Percentiles rank a stretch among this genome's conserved stretches.
phyloP scores from a whole-genome alignment of 177 flowering plant species.

The Vitis hybrid region DNA sequence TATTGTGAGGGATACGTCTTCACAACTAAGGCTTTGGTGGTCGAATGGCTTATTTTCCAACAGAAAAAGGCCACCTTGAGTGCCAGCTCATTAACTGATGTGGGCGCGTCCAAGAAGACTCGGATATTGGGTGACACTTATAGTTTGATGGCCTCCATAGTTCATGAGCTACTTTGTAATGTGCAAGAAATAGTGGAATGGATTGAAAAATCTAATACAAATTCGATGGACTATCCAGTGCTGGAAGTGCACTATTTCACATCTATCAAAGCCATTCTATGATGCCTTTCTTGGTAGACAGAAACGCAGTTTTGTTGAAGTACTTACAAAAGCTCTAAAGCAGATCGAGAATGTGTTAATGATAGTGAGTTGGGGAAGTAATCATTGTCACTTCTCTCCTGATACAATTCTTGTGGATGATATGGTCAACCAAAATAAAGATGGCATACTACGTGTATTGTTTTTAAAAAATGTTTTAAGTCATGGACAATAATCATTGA shows the following conservation, averaged over 20 bases:
- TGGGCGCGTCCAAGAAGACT: not conserved
- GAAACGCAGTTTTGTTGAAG: not conserved
- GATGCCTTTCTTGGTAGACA: not conserved
- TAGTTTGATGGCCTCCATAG: too few relatives aligned
- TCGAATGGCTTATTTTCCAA: constrained; percentile 9
- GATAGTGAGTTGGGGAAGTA: constrained; percentile 8
- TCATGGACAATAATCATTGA: too few relatives aligned
- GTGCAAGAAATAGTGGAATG: not conserved
- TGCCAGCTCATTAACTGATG: too few relatives aligned
- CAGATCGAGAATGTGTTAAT: constrained; percentile 26
- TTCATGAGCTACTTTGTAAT: not conserved
- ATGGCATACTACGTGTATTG: too few relatives aligned
- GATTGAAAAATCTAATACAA: constrained; percentile 1
- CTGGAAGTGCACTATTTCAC: not conserved
- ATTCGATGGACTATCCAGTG: not conserved
- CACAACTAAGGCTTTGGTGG: constrained; percentile 8
- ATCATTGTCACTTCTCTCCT: not conserved
- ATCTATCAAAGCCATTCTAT: constrained; percentile 4
- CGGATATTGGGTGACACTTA: not conserved
- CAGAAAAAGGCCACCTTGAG: not conserved
- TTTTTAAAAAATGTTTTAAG: constrained; percentile 7
- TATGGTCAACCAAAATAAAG: too few relatives aligned
- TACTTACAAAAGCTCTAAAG: constrained; percentile 18
- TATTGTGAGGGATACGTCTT: not conserved
- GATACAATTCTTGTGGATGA: too few relatives aligned